Evolutionary conservation across 176 grass and related monocot species (phyloP), one percentile per base, ranked within the genome.

Genomic region (Aechmea fasciata): DNA sequence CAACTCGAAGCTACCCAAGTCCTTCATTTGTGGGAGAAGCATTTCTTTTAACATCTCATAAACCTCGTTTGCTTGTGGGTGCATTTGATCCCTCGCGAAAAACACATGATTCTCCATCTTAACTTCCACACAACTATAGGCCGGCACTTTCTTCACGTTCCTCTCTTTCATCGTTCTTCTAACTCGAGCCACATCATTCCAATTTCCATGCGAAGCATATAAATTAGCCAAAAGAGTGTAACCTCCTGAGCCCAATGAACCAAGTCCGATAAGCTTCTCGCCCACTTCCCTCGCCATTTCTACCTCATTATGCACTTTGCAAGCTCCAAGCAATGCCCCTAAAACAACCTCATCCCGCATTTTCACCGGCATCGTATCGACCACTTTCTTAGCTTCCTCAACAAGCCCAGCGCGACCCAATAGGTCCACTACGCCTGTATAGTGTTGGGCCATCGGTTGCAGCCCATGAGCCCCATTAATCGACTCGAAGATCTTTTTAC

Each of bases 21-120:
- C 63, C 73, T 75, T 80, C 83, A 78, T 86, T 57, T 83, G 83
- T 49, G 80, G 83, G 11, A 81, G 25, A 86, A 90, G 66, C 1
- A 12, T 18, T 19, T 72, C 54, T 9, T 62, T 65, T 57, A 90
- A 77, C 77, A 86, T 77, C 63, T 67, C 65, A 28, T 90, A 86
- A 68, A 90, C 78, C 72, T 86, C 67, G 49, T 26, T 20, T 66
- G 66, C 52, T 10, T 72, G 47, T 12, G 80, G 77, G 75, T 86
- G 80, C 17, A 52, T 51, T 50, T 65, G 74, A 74, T 87, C 83
- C 18, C 71, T 47, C 1, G 74, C 82, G 15, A 69, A 91, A 64
- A 87, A 91, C 11, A 55, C 55, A 65, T 90, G 83, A 51, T 62
- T 81, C 52, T 2, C 81, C 23, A 2, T 57, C 7, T 75, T 68